Evolutionary conservation across 306 rosid species (phyloP), one percentile per base, ranked within the genome.

Genomic region (Sindora glabra): DNA sequence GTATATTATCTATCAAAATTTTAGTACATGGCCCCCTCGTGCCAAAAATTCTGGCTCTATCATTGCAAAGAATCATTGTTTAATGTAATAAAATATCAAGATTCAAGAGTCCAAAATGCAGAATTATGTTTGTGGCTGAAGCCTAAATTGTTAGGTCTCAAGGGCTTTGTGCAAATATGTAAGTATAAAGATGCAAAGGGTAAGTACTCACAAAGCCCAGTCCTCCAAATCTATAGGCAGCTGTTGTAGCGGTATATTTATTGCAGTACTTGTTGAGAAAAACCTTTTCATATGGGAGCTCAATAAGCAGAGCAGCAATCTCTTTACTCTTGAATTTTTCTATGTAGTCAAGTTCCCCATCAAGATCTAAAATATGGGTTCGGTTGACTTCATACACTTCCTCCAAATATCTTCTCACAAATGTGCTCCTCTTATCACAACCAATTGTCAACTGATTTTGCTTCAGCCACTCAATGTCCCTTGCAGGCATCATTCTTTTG

Each of bases 181-280:
- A n/a, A n/a, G n/a, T n/a, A n/a, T n/a, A n/a, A n/a, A n/a, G n/a
- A n/a, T n/a, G 6, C 3, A 3, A 8, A 25, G 19, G 24, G 32
- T 45, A 58, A 45, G 13, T 61, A 71, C 90, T 83, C 11, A 86
- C 95, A 86, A 83, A 86, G 72, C 86, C 83, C 4, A 79, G 13
- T 34, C 95, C 88, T 68, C 86, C 90, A 60, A 71, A 74, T 58
- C 57, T 81, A 69, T 66, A 42, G 48, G 77, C 59, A 13, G 56
- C 66, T 32, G 60, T 26, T 13, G 57, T 56, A 24, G 73, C 50
- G 34, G 69, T 66, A 56, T 62, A 86, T 6, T 54, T 69, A n/a
- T 61, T 52, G 67, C 86, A 78, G 56, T 78, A 36, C 72, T 76
- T 70, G 46, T 69, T 56, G 37, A 81, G 48, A 73, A 86, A 83